Base-by-base conservation (phyloP, 108 stramenopile species). In the Schizochytrium sp. region DNA sequence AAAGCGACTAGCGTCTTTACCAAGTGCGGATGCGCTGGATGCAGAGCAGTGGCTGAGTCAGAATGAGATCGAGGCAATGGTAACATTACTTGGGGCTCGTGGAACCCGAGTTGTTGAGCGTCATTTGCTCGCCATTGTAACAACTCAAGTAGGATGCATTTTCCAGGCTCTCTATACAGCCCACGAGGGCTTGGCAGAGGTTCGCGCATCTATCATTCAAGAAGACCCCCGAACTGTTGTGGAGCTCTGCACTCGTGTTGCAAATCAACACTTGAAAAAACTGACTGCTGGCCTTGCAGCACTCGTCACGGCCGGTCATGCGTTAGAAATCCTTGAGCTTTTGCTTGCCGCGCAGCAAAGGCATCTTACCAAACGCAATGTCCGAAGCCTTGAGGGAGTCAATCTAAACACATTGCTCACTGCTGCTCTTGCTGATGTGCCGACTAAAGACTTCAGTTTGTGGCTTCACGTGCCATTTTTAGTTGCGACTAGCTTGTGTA, bases 121-220 rank as follows among this genome's bases (percentile, higher is more conserved):
- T 8, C n/a, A 72, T 72, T 42, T 72, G 72, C 40, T 72, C 41
- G 72, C 72, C 40, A 41, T 72, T 15, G 72, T 72, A 41, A 41
- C 72, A 5, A 72, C 40, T 5, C 72, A 72, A 41, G 42, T 41
- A 72, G 41, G 41, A 5, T 41, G 5, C 0, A 72, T 72, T 10
- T 58, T 58, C 17, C 13, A 58, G 57, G 10, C 57, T 10, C 57
- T 58, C 57, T 17, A 58, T 10, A 10, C 13, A 10, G 57, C 57
- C 13, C 17, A 58, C 17, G 13, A 58, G 17, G 57, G 57, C 17
- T 17, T 58, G 10, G 57, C 13, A 10, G 57, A 58, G 57, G 13
- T 58, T 58, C 57, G 57, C 57, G 57, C 57, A 10, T 17, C 17
- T 58, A 15, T 17, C 13, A 58, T 10, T 58, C 13, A 17, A 17